These are phyloP conservation scores for Dendrobium nobile DNA, from an alignment of 106 monocot species.

Conservation along the genomic window DNA sequence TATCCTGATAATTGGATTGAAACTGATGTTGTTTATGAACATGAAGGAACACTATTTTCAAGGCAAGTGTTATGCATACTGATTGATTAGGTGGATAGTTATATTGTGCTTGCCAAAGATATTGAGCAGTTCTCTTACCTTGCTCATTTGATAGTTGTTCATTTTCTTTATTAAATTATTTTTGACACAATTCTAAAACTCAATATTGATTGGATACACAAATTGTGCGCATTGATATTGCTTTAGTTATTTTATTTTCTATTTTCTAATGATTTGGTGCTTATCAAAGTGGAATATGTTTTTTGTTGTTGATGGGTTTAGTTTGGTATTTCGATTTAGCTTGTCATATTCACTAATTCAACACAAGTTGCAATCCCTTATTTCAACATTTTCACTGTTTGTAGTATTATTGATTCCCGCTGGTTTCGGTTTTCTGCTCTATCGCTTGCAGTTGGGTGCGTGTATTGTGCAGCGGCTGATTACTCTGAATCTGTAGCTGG, in stretches of 20 bases:
- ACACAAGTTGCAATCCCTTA: no score
- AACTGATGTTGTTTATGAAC: conserved; percentile 94
- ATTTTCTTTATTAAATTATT: not conserved
- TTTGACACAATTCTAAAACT: not conserved
- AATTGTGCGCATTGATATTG: not conserved
- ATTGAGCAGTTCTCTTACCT: not conserved
- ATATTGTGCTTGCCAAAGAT: not conserved
- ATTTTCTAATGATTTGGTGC: not conserved
- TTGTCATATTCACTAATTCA: no score
- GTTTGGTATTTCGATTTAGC: no score
- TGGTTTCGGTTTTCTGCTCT: no score
- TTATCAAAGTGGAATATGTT: no score
- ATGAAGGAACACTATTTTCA: conserved; percentile 64
- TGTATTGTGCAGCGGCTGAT: no score
- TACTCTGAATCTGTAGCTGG: no score
- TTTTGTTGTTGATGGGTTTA: no score
- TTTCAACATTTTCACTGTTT: no score
- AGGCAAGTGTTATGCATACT: conserved; percentile 48
- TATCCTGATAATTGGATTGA: conserved; percentile 99
- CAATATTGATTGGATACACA: not conserved
- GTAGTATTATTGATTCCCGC: no score
- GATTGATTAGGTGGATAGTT: not conserved
- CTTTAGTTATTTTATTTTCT: not conserved
- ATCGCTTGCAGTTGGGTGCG: no score
- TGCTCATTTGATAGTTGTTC: not conserved